Percentiles rank a stretch among this genome's conserved stretches.
phyloP scores from a whole-genome alignment of 345 rosid species.

The Noccaea caerulescens region DNA sequence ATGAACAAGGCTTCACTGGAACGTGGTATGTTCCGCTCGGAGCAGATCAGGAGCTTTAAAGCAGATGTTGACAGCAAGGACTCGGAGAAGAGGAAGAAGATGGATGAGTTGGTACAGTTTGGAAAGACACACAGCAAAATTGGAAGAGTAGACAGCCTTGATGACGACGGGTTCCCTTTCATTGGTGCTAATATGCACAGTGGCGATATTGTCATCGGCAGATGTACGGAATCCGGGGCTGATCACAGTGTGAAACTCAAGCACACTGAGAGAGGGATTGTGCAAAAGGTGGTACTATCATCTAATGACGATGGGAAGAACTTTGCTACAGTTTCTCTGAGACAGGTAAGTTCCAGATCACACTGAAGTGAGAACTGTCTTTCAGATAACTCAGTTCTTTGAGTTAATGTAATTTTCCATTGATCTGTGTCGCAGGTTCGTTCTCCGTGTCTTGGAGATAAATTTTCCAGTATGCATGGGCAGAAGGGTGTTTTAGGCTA shows the following conservation, averaged over 20 bases:
- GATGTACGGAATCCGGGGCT: conserved; percentile 74
- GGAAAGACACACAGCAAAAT: conserved; percentile 71
- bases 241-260: conserved; percentile 82
- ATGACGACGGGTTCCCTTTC: conserved; percentile 85
- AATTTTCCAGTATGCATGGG: conserved; percentile 97
- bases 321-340: conserved; percentile 76
- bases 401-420: neutral
- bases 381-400: neutral
- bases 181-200: conserved; percentile 77
- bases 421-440: conserved; percentile 59
- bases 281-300: conserved; percentile 84
- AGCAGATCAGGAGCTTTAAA: conserved; percentile 84
- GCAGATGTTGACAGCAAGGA: conserved; percentile 85
- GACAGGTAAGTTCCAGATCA: conserved; percentile 61
- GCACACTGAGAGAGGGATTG: conserved; percentile 90
- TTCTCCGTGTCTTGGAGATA: conserved; percentile 85
- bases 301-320: conserved; percentile 92
- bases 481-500: conserved; percentile 94
- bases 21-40: conserved; percentile 89
- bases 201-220: conserved; percentile 89
- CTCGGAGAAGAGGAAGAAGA: conserved; percentile 57
- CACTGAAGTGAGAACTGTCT: conserved; percentile 30
- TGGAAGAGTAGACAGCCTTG: conserved; percentile 88
- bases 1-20: conserved; percentile 90
- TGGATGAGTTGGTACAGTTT: conserved; percentile 64